Evolutionary conservation across 179 eudicot genomes (phyloP).

Genomic region (Monotropa hypopitys): DNA sequence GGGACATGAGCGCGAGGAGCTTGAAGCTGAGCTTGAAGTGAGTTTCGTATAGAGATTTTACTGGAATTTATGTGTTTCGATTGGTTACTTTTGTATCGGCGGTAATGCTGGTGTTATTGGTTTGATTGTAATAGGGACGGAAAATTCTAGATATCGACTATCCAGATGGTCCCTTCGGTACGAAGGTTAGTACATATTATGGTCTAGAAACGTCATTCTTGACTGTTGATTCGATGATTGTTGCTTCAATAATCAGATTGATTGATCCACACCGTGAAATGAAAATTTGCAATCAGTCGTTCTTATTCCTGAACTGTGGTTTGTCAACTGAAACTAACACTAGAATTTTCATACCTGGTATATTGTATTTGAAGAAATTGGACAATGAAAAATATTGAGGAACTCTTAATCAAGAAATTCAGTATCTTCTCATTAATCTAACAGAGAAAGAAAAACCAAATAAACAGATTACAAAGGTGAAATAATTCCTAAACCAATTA

Average conservation of each 20-base stretch:
- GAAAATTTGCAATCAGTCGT: background rate
- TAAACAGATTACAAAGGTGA: no score
- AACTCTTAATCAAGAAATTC: no score
- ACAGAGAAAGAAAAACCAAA: no score
- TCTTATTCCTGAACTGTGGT: background rate
- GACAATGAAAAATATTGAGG: no score
- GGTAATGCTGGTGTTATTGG: conserved; percentile 7
- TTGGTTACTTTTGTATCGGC: background rate
- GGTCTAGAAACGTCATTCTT: background rate
- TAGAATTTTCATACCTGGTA: no score
- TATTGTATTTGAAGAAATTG: no score
- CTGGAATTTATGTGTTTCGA: background rate
- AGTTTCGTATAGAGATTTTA: background rate
- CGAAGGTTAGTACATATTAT: conserved; percentile 46
- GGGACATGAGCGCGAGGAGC: conserved; percentile 88
- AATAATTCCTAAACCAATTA: no score
- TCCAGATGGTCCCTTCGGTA: conserved; percentile 86
- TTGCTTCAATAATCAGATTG: background rate
- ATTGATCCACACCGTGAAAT: background rate
- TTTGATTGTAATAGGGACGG: conserved; percentile 39
- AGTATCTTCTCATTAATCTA: no score
- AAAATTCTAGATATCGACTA: conserved; percentile 53
- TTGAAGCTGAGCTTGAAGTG: conserved; percentile 72
- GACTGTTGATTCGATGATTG: background rate
- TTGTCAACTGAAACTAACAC: no score